Evolutionary conservation across 495 filamentous ascomycete genomes (phyloP), one percentile per base, ranked within the genome.

Genomic region (Aspergillus asperescens): DNA sequence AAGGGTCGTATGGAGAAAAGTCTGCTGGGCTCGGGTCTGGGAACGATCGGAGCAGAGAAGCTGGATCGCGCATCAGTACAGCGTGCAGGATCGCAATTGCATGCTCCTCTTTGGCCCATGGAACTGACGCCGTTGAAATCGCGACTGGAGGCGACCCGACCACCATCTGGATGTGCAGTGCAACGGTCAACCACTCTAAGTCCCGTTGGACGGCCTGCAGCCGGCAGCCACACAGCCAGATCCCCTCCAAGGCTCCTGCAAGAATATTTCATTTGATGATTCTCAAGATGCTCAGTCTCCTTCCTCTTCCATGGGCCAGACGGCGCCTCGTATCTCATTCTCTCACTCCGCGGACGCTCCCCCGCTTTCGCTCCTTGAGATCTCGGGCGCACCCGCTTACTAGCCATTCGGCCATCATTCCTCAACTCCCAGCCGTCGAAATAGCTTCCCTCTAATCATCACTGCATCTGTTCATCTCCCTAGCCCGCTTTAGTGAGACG

Each of bases 301-400:
- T 32, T 20, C 42, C 42, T 57, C 56, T 59, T 52, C 54, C 56
- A 59, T 55, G 56, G 60, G 55, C 53, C 54, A 32, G 9, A 13
- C 13, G 32, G 16, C 3, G 32, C 32, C n/a, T n/a, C n/a, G n/a
- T n/a, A n/a, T n/a, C n/a, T n/a, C 13, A 35, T 15, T 35, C n/a
- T 35, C 41, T 60, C 43, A 8, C 18, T 37, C 10, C 19, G 31
- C n/a, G n/a, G n/a, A n/a, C n/a, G 20, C 15, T 50, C 59, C 57
- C 56, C 58, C 61, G 55, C 58, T 55, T 59, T 58, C 55, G 53
- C 62, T 58, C 55, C 56, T 64, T 43, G 43, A 58, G 62, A 62
- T 64, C 62, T 64, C 62, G 59, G 59, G 59, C 62, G 47, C 42
- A 60, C 54, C 62, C 62, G 59, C 58, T 34, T 41, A 43, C 55